Percentiles rank a stretch among this genome's conserved stretches.
Conservation (phyloP, 1,284 basidiomycete genomes). For the Cutaneotrichosporon cyanovorans region DNA sequence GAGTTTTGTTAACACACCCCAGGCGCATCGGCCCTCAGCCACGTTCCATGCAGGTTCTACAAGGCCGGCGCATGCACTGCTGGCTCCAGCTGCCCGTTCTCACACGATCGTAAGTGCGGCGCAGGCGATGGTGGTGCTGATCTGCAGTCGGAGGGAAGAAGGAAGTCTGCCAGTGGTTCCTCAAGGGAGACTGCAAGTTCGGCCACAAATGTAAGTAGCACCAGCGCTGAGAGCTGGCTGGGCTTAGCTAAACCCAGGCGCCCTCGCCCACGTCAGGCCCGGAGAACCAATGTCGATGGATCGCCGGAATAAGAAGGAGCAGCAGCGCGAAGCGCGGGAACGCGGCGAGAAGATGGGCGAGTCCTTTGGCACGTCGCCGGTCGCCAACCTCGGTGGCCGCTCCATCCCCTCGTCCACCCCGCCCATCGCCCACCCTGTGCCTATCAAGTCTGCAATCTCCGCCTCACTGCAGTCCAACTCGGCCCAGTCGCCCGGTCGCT, state of each 20-base stretch:
- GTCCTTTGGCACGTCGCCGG: slow-evolving; percentile 9
- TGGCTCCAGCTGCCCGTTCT: slow-evolving; percentile 91
- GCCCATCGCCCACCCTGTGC: slow-evolving; percentile 27
- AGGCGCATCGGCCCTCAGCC: slow-evolving; percentile 54
- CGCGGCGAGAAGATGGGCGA: slow-evolving; percentile 10
- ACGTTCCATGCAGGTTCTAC: slow-evolving; percentile 98
- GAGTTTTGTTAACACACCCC: not conserved
- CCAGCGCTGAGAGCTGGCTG: not conserved
- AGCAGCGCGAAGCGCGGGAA: slow-evolving; percentile 58
- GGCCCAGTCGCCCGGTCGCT: slow-evolving; percentile 11
- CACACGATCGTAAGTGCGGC: slow-evolving; percentile 52
- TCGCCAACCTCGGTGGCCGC: slow-evolving; percentile 1
- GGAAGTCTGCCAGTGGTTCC: slow-evolving; percentile 87
- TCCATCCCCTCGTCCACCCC: slow-evolving; percentile 6
- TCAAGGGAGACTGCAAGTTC: slow-evolving; percentile 86
- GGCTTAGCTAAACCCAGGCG: slow-evolving; percentile 42
- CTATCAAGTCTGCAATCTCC: slow-evolving; percentile 38
- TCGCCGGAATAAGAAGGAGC: slow-evolving; percentile 94
- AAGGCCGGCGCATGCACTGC: slow-evolving; percentile 88
- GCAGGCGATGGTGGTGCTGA: slow-evolving; percentile 5
- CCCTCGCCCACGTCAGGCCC: slow-evolving; percentile 84
- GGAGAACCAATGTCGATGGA: slow-evolving; percentile 94
- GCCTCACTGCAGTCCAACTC: slow-evolving; percentile 30
- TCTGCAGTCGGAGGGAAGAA: slow-evolving; percentile 65
- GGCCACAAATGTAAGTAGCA: slow-evolving; percentile 73